Percentiles rank a stretch among this genome's conserved stretches.
phyloP scores from a whole-genome alignment of 2,329 filamentous ascomycete genomes.

The Colletotrichum musae region DNA sequence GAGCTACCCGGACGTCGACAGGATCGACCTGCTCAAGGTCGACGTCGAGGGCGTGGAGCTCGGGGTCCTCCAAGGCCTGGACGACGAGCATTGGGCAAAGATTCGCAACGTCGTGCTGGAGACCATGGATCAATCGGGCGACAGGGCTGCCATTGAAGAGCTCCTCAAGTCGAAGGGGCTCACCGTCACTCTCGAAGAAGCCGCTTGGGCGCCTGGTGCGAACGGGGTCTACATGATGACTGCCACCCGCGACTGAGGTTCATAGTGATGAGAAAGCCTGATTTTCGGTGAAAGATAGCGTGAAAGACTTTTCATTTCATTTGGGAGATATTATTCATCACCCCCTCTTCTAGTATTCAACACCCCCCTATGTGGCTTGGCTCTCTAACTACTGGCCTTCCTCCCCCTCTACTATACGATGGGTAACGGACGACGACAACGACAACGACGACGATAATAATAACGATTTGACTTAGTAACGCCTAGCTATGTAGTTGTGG shows the following conservation, averaged over 20 bases:
- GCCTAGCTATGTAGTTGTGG: too few relatives aligned
- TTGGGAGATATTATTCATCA: too few relatives aligned
- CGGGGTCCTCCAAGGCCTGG: slow-evolving; percentile 43
- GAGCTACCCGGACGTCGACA: slow-evolving; percentile 22
- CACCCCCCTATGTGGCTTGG: too few relatives aligned
- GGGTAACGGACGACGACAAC: too few relatives aligned
- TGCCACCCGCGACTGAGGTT: background rate
- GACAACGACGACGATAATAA: too few relatives aligned
- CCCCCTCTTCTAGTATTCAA: too few relatives aligned
- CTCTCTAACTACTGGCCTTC: too few relatives aligned
- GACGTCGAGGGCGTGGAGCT: slow-evolving; percentile 48
- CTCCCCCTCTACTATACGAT: too few relatives aligned
- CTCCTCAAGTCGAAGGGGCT: slow-evolving; percentile 31
- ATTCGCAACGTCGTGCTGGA: slow-evolving; percentile 44
- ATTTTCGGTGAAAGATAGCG: too few relatives aligned
- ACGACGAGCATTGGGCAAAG: slow-evolving; percentile 44
- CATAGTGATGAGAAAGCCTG: background rate
- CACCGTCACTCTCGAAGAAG: background rate
- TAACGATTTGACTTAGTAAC: too few relatives aligned
- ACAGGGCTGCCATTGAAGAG: slow-evolving; percentile 33
- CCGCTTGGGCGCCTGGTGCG: background rate
- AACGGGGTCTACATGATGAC: background rate
- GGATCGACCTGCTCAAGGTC: slow-evolving; percentile 47
- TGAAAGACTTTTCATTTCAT: too few relatives aligned
- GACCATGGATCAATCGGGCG: slow-evolving; percentile 40